These are phyloP conservation scores for Tolypocladium inflatum DNA, from an alignment of 2,329 filamentous ascomycete species.

Conservation along the genomic window DNA sequence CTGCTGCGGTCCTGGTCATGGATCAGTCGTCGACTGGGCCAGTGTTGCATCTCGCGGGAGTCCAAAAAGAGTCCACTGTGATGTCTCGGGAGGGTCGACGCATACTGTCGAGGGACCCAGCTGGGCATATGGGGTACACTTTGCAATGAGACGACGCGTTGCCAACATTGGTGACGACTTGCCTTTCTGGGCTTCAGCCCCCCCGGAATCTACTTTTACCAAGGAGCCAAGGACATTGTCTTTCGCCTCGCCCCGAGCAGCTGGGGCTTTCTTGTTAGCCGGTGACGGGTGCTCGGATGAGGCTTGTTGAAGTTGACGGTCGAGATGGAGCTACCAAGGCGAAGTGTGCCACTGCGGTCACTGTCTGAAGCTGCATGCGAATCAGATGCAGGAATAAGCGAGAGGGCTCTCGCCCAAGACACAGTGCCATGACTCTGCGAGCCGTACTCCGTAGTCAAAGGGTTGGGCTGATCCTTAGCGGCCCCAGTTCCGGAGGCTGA, in stretches of 20 bases:
- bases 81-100: neutral
- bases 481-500: constrained; percentile 2
- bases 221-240: neutral
- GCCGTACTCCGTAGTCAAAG: neutral
- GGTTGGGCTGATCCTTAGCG: neutral
- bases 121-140: neutral
- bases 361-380: constrained; percentile 1
- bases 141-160: neutral
- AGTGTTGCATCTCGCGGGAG: neutral
- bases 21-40: neutral
- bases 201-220: neutral
- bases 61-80: neutral
- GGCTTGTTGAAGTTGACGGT: neutral
- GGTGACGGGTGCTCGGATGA: neutral
- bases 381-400: constrained; percentile 6
- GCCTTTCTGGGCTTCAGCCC: neutral
- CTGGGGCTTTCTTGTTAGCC: neutral
- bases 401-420: neutral
- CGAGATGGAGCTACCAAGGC: neutral
- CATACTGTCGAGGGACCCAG: neutral
- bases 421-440: neutral
- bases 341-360: neutral
- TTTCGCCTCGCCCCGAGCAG: neutral
- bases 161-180: neutral
- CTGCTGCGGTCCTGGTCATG: neutral